phyloP scores from a whole-genome alignment of 805 yeast genomes.

The Candida lessepsii region DNA sequence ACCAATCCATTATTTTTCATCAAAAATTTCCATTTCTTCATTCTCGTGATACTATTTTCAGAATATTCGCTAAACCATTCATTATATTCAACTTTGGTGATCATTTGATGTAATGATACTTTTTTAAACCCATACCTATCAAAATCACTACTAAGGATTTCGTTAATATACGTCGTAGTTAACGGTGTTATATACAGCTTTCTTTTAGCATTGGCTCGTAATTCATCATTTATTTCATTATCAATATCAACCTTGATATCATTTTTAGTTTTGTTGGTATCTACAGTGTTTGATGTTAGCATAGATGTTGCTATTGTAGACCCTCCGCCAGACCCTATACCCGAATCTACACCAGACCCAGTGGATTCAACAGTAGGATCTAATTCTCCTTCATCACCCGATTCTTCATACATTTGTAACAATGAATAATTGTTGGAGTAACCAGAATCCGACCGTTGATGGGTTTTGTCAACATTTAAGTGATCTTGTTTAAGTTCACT shows the following conservation, averaged over 20 bases:
- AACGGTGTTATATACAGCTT: constrained; percentile 12
- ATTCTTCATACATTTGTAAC: constrained; percentile 32
- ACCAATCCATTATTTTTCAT: constrained; percentile 68
- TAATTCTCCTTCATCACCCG: constrained; percentile 10
- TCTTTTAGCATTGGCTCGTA: constrained; percentile 12
- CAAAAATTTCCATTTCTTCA: constrained; percentile 71
- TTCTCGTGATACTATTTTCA: constrained; percentile 59
- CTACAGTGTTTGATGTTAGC: neutral
- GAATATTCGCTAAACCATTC: constrained; percentile 74
- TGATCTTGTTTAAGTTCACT: constrained; percentile 1
- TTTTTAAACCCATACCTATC: constrained; percentile 91
- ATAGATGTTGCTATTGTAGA: neutral
- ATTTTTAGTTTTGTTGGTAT: neutral
- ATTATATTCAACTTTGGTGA: constrained; percentile 59
- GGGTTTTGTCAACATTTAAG: constrained; percentile 12
- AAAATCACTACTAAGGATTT: constrained; percentile 21
- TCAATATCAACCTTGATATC: neutral
- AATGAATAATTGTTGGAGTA: constrained; percentile 38
- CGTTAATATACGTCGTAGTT: constrained; percentile 8
- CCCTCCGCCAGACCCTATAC: neutral
- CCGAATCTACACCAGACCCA: neutral
- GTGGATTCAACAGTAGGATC: neutral
- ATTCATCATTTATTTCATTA: constrained; percentile 7
- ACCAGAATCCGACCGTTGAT: constrained; percentile 30
- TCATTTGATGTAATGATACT: constrained; percentile 43